These are phyloP conservation scores for Mytilinidion resinicola DNA, from an alignment of 495 filamentous ascomycete species.

Conservation along the genomic window DNA sequence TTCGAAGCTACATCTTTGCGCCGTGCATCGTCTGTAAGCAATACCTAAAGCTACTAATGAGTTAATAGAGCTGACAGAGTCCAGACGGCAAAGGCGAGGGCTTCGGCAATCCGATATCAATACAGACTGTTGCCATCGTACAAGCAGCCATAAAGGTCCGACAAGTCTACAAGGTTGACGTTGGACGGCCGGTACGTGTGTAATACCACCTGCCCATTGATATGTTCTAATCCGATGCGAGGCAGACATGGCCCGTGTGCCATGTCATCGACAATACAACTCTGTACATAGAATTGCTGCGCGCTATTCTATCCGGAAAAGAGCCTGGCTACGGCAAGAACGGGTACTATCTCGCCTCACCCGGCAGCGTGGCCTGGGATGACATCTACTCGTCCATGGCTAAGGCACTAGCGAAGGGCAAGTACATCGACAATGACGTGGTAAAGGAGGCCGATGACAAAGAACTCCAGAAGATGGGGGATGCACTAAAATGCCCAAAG, in stretches of 20 bases:
- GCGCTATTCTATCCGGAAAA: slow-evolving; percentile 37
- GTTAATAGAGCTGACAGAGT: no score
- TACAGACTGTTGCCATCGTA: slow-evolving; percentile 45
- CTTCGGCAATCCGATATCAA: slow-evolving; percentile 46
- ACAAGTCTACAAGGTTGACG: slow-evolving; percentile 39
- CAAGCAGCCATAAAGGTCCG: slow-evolving; percentile 36
- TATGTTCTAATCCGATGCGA: neutral
- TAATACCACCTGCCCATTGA: neutral
- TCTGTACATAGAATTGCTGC: slow-evolving; percentile 42
- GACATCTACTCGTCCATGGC: slow-evolving; percentile 43
- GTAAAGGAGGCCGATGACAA: slow-evolving; percentile 34
- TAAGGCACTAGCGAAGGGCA: slow-evolving; percentile 35
- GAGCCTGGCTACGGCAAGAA: slow-evolving; percentile 38
- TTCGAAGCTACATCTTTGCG: slow-evolving; percentile 44
- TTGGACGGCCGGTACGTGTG: slow-evolving; percentile 31
- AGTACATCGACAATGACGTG: slow-evolving; percentile 32
- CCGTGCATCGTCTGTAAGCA: slow-evolving; percentile 35
- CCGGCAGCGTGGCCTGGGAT: slow-evolving; percentile 44
- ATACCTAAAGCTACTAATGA: no score
- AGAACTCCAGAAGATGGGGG: slow-evolving; percentile 36
- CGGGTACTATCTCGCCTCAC: slow-evolving; percentile 47
- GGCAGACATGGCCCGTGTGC: slow-evolving; percentile 46
- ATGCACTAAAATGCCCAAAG: slow-evolving; percentile 29
- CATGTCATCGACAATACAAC: slow-evolving; percentile 42
- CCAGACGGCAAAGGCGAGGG: slow-evolving; percentile 40